Percentiles rank a stretch among this genome's conserved stretches.
Evolutionary conservation across 805 yeast species (phyloP).

Genomic region (Lachancea mirantina): DNA sequence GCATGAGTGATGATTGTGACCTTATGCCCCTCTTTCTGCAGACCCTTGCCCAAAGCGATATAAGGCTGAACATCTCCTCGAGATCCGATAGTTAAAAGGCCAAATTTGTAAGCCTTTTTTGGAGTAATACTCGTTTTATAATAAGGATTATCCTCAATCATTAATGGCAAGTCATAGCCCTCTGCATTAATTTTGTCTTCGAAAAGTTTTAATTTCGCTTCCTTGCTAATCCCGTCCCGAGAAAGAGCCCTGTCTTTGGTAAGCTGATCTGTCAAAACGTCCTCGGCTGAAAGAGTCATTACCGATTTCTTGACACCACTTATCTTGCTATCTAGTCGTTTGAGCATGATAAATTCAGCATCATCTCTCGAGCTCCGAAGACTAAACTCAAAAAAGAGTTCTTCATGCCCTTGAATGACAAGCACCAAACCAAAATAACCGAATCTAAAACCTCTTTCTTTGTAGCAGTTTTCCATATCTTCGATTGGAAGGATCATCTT

Average conservation of each 20-base stretch:
- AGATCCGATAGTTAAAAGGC: slow-evolving; percentile 83
- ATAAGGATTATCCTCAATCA: slow-evolving; percentile 59
- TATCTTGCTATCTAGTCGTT: slow-evolving; percentile 30
- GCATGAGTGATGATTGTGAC: slow-evolving; percentile 81
- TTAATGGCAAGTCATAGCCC: slow-evolving; percentile 62
- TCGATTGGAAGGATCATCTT: slow-evolving; percentile 73
- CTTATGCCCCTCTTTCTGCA: slow-evolving; percentile 71
- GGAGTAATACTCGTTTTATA: slow-evolving; percentile 48
- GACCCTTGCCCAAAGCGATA: slow-evolving; percentile 78
- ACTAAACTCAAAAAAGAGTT: slow-evolving; percentile 71
- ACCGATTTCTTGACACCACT: neutral
- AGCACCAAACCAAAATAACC: slow-evolving; percentile 66
- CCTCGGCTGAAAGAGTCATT: neutral
- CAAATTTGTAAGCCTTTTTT: slow-evolving; percentile 47
- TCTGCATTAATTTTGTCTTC: slow-evolving; percentile 58
- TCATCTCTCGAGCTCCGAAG: slow-evolving; percentile 61
- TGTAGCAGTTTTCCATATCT: slow-evolving; percentile 64
- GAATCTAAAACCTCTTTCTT: slow-evolving; percentile 62
- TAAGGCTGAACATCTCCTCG: slow-evolving; percentile 97
- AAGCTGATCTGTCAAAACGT: slow-evolving; percentile 2
- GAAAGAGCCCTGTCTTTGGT: neutral
- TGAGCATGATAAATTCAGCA: slow-evolving; percentile 48
- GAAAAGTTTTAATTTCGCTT: slow-evolving; percentile 56
- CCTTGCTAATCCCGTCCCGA: slow-evolving; percentile 33
- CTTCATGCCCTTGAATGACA: slow-evolving; percentile 68